Evolutionary conservation across 192 early-diverging fungal genomes (phyloP).

Genomic region (Coemansia sp.): DNA sequence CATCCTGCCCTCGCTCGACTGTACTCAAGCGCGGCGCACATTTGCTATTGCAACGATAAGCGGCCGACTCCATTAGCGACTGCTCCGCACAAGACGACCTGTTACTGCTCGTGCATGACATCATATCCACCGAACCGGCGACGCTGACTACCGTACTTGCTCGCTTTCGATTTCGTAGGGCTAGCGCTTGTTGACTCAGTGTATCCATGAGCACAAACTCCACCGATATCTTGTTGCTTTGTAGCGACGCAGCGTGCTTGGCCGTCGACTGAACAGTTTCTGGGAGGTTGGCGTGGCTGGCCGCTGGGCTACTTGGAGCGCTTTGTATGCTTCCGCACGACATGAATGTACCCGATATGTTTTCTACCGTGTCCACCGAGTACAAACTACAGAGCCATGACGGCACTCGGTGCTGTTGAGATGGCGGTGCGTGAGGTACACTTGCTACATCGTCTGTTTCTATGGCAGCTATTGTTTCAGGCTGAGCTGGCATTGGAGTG

Average conservation of each 20-base stretch:
- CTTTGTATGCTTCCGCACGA: conserved; percentile 37
- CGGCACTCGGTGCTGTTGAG: conserved; percentile 7
- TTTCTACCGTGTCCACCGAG: conserved; percentile 5
- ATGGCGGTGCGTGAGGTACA: background rate
- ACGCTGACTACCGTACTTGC: conserved; percentile 8
- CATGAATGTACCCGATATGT: conserved; percentile 28
- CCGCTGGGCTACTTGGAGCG: background rate
- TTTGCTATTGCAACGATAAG: conserved; percentile 34
- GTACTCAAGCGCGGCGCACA: conserved; percentile 48
- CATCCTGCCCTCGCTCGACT: conserved; percentile 42
- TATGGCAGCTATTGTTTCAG: background rate
- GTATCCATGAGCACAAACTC: conserved; percentile 25
- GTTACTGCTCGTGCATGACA: conserved; percentile 20
- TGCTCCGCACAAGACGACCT: conserved; percentile 25
- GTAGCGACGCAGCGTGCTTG: background rate
- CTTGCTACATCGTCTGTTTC: background rate
- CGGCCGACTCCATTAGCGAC: conserved; percentile 14
- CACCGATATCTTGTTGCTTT: conserved; percentile 11
- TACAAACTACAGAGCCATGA: conserved; percentile 4
- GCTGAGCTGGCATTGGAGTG: background rate
- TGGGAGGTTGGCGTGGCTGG: background rate
- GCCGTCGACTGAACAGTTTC: background rate
- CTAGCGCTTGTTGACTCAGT: conserved; percentile 8
- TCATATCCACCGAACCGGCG: conserved; percentile 10
- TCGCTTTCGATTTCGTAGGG: background rate